Percentiles rank a stretch among this genome's conserved stretches.
Conservation (phyloP, 305 asterid genomes). For the Fraxinus dipetala region DNA sequence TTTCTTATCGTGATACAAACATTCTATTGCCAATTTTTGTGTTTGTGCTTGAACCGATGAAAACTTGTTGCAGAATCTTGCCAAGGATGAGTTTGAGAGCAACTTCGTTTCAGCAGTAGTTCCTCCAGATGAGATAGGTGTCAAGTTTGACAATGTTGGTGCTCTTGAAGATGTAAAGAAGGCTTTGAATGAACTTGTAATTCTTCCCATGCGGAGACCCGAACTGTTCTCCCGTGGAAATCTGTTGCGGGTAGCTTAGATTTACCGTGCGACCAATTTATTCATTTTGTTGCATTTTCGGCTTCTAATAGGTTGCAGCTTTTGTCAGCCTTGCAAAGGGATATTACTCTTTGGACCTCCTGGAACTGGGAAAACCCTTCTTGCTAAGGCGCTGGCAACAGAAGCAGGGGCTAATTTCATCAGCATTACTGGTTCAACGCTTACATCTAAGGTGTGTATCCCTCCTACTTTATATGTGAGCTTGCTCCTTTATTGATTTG, state of each 20-base stretch:
- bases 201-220: slow-evolving; percentile 98
- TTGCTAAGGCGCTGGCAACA: slow-evolving; percentile 96
- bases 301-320: not conserved
- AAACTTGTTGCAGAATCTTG: slow-evolving; percentile 64
- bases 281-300: slow-evolving; percentile 14
- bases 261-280: not conserved
- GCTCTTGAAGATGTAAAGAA: slow-evolving; percentile 95
- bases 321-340: slow-evolving; percentile 95
- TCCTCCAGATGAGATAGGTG: slow-evolving; percentile 96
- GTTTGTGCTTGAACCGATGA: slow-evolving; percentile 16
- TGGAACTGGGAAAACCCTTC: slow-evolving; percentile 97
- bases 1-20: not conserved
- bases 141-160: slow-evolving; percentile 91
- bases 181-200: slow-evolving; percentile 86
- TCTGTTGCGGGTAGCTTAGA: slow-evolving; percentile 71
- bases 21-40: not conserved
- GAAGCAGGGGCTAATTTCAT: slow-evolving; percentile 98
- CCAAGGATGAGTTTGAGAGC: slow-evolving; percentile 93
- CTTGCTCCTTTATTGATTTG: not conserved
- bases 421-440: slow-evolving; percentile 93
- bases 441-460: slow-evolving; percentile 78
- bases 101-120: slow-evolving; percentile 95
- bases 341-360: slow-evolving; percentile 97
- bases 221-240: slow-evolving; percentile 95
- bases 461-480: not conserved